Conservation (phyloP, 2,329 filamentous ascomycete genomes). For the Fusarium coicis region DNA sequence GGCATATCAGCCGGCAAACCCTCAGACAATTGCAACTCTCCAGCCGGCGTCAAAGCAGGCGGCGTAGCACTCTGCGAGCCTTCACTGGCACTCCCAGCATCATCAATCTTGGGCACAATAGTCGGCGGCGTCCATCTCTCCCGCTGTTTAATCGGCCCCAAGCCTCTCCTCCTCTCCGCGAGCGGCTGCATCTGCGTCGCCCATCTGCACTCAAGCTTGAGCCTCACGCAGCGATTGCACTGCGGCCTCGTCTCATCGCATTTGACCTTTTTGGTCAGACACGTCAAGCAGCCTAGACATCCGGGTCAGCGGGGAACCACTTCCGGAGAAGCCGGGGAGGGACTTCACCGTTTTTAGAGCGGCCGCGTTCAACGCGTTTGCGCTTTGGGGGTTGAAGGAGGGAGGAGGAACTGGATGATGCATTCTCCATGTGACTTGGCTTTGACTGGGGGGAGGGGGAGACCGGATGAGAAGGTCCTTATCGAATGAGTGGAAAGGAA, state of each 20-base stretch:
- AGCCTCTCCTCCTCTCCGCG: slow-evolving; percentile 3
- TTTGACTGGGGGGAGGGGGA: not conserved
- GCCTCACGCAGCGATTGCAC: not conserved
- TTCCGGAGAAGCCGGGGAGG: not conserved
- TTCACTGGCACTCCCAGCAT: not conserved
- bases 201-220: not conserved
- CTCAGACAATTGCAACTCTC: not conserved
- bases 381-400: not conserved
- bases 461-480: not conserved
- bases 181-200: not conserved
- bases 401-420: not conserved
- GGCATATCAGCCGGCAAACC: rapidly evolving
- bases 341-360: slow-evolving; percentile 16
- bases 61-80: not conserved
- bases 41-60: not conserved
- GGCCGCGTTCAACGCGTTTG: slow-evolving; percentile 18
- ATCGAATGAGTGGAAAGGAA: not conserved
- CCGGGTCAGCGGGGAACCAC: not conserved
- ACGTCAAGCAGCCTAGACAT: slow-evolving; percentile 8
- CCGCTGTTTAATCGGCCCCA: slow-evolving; percentile 6
- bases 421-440: not conserved
- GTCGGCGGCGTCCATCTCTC: not conserved
- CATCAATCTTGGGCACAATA: not conserved
- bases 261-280: slow-evolving; percentile 9
- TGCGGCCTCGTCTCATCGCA: slow-evolving; percentile 2